Evolutionary conservation across 345 rosid genomes (phyloP).

Genomic region (Linum usitatissimum): DNA sequence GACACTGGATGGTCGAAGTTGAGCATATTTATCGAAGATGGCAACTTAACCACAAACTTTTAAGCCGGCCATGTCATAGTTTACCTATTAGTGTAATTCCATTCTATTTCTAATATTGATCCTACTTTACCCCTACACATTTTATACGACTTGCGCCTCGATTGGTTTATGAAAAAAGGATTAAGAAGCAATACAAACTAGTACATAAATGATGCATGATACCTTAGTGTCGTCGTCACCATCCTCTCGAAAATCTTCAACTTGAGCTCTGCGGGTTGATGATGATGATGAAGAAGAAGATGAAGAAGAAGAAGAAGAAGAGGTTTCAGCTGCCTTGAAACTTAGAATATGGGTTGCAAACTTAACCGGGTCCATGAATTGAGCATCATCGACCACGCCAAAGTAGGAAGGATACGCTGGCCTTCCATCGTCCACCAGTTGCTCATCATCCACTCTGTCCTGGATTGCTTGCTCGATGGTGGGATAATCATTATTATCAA

Average conservation of each 20-base stretch:
- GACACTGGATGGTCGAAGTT: too few species aligned
- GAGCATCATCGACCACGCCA: conserved; percentile 15
- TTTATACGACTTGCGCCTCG: too few species aligned
- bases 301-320: conserved; percentile 2
- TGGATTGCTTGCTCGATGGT: not conserved
- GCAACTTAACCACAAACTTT: not conserved
- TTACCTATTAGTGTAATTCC: too few species aligned
- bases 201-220: not conserved
- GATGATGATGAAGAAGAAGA: conserved; percentile 7
- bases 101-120: too few species aligned
- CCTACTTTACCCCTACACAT: too few species aligned
- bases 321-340: conserved; percentile 11
- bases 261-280: conserved; percentile 19
- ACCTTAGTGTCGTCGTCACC: conserved; percentile 62
- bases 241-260: conserved; percentile 52
- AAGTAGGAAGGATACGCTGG: conserved; percentile 20
- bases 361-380: conserved; percentile 18
- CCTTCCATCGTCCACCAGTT: not conserved
- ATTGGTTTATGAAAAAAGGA: too few species aligned
- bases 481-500: not conserved
- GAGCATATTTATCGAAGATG: not conserved
- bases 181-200: too few species aligned
- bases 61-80: too few species aligned
- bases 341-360: conserved; percentile 4
- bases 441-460: not conserved